A percentile compares a stretch with the other conserved stretches of the same genome.
These are phyloP conservation scores for Strobilomyces confusus DNA, from an alignment of 768 basidiomycete species.

Conservation along the genomic window DNA sequence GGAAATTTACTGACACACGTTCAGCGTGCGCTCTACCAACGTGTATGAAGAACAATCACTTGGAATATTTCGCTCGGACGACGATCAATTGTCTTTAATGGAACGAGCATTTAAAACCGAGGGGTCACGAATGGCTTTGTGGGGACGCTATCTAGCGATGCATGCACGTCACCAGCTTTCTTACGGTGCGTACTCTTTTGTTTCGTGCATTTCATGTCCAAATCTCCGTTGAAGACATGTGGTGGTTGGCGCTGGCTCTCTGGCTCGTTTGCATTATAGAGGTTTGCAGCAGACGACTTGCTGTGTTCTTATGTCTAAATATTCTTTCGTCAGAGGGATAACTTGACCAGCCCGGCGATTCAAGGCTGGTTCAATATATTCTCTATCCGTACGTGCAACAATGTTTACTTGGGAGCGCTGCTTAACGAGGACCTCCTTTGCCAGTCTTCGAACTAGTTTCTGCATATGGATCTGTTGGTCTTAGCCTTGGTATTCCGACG, in stretches of 20 bases:
- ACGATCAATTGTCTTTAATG: conserved; percentile 47
- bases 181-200: conserved; percentile 55
- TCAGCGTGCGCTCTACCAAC: conserved; percentile 85
- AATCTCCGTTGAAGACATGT: conserved; percentile 68
- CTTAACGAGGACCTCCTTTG: not conserved
- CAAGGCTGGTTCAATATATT: conserved; percentile 83
- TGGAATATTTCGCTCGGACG: conserved; percentile 64
- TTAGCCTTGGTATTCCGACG: conserved; percentile 82
- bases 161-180: conserved; percentile 87
- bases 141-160: conserved; percentile 75
- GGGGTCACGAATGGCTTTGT: conserved; percentile 55
- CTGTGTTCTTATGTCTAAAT: not conserved
- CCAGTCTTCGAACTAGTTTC: conserved; percentile 85
- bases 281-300: conserved; percentile 38
- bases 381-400: conserved; percentile 51
- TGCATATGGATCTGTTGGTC: conserved; percentile 84
- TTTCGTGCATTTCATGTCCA: not conserved
- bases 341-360: conserved; percentile 50
- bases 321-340: conserved; percentile 44
- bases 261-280: conserved; percentile 94
- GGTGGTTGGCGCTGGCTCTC: conserved; percentile 86
- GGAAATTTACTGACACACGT: not conserved
- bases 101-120: conserved; percentile 39
- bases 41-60: conserved; percentile 93
- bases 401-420: not conserved